These are phyloP conservation scores for Saccharomyces pastorianus DNA, from an alignment of 1,139 yeast species.

Conservation along the genomic window DNA sequence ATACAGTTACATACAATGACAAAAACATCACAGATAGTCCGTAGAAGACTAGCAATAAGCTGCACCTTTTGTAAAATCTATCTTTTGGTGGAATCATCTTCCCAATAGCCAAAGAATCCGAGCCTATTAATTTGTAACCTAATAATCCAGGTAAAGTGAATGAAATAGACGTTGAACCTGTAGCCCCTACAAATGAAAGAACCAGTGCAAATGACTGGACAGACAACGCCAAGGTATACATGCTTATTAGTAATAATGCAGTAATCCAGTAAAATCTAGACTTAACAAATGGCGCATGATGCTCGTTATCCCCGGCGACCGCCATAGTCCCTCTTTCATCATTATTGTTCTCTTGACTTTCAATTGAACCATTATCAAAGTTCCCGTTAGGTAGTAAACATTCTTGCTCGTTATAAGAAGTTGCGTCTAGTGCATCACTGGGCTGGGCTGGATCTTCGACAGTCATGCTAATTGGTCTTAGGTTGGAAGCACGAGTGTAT, in stretches of 20 bases:
- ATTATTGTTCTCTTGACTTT: background rate
- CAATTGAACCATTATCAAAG: background rate
- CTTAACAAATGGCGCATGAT: conserved; percentile 45
- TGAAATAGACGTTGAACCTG: conserved; percentile 7
- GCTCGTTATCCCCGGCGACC: conserved; percentile 4
- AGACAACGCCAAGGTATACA: conserved; percentile 59
- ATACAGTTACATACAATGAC: conserved; percentile 68
- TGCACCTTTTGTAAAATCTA: conserved; percentile 45
- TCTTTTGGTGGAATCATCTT: conserved; percentile 27
- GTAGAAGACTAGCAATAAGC: conserved; percentile 58
- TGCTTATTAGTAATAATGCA: conserved; percentile 36
- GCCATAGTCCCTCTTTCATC: background rate
- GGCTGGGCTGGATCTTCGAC: conserved; percentile 10
- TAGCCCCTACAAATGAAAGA: conserved; percentile 70
- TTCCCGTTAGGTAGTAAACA: background rate
- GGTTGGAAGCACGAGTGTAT: background rate
- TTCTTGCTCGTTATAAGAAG: background rate
- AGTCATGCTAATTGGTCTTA: conserved; percentile 14
- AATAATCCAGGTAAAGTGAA: conserved; percentile 47
- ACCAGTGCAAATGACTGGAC: conserved; percentile 77
- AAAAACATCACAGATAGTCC: conserved; percentile 70
- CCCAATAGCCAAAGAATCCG: conserved; percentile 28
- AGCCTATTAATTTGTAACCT: conserved; percentile 58
- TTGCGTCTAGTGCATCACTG: background rate
- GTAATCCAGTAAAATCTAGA: conserved; percentile 44